phyloP scores from a whole-genome alignment of 83 land plant species.

The Picea engelmannii region DNA sequence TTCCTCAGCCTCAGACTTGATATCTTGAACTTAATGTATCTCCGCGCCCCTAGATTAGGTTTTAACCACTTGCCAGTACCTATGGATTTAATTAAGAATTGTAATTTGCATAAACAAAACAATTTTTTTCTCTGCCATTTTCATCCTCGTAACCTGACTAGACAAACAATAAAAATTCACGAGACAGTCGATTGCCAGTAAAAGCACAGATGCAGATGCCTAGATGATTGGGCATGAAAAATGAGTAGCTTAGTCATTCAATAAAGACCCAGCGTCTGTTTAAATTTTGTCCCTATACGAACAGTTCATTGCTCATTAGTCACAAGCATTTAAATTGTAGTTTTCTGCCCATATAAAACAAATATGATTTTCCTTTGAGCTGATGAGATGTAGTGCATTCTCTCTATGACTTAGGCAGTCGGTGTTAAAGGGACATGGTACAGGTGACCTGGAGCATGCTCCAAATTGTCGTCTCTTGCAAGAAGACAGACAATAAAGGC shows the following conservation, averaged over 20 bases:
- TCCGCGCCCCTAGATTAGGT: neutral
- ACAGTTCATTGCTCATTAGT: neutral
- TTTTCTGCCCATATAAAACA: neutral
- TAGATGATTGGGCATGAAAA: neutral
- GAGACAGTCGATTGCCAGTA: neutral
- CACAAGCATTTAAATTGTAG: slow-evolving; percentile 1
- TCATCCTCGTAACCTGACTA: neutral
- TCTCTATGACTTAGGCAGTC: too few relatives aligned
- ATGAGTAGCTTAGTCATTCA: neutral
- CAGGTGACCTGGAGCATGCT: too few relatives aligned
- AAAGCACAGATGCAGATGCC: neutral
- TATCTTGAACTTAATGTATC: neutral
- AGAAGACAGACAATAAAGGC: too few relatives aligned
- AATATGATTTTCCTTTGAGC: neutral
- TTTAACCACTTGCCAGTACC: neutral
- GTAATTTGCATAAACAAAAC: neutral
- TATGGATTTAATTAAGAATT: neutral
- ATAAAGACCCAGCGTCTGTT: neutral
- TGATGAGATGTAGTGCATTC: neutral
- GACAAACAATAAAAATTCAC: neutral
- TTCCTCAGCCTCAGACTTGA: neutral
- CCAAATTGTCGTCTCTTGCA: too few relatives aligned
- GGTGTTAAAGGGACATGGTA: too few relatives aligned
- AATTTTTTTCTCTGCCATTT: neutral
- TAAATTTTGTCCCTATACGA: neutral